Evolutionary conservation across 495 filamentous ascomycete species (phyloP), one percentile per base, ranked within the genome.

Genomic region (Podospora comata): DNA sequence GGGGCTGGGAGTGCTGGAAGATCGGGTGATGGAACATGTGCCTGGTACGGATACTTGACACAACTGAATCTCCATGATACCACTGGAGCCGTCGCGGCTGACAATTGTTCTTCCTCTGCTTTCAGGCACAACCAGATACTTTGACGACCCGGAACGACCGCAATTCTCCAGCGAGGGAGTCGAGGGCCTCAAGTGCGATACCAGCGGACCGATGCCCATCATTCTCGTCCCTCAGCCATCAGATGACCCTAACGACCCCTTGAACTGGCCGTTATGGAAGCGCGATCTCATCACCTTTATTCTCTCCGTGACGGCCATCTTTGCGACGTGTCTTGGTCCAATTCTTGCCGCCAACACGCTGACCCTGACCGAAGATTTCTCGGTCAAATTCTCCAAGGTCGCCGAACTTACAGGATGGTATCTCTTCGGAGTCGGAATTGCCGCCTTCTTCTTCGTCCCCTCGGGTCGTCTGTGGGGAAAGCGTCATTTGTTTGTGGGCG

Each of bases 381-480:
- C 72, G 3, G 26, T 67, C 32, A 80, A 78, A 23, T 92, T 96
- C 73, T 89, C 88, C 0, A 81, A 86, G 7, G 86, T 94, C 61
- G 93, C 94, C 2, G 81, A 94, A 39, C 81, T 96, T 59, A 97
- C 94, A 0, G 94, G 94, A 58, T 97, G 91, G 74, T 93, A 92
- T 74, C 85, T 97, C 15, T 88, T 92, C 27, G 94, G 92, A 30
- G 90, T 92, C 0, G 94, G 92, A 32, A 79, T 92, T 20, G 89
- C 91, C 6, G 92, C 91, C 9, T 86, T 94, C 71, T 77, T 97
- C 27, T 91, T 93, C 73, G 93, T 97, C 7, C 90, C 94, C 0
- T 91, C 90, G 1, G 92, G 92, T n/a, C 85, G 93, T 63, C 87
- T 97, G 70, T 97, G 91, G 91, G 94, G 94, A 30, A 97, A 96